phyloP scores from a whole-genome alignment of 352 stramenopile genomes.

The Globisporangium heterothallicum region DNA sequence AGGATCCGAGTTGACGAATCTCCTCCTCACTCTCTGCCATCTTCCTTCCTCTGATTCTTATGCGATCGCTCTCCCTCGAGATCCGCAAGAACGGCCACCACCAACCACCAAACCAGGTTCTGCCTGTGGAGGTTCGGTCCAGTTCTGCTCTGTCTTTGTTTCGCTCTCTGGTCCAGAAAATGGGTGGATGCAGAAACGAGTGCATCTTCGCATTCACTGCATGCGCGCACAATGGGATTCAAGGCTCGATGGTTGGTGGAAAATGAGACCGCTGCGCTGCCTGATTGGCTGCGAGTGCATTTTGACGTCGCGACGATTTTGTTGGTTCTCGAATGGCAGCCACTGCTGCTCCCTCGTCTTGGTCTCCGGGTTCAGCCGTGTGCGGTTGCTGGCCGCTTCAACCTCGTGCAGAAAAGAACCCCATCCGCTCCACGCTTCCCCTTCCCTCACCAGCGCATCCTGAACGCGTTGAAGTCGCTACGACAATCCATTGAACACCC shows the following conservation, averaged over 20 bases:
- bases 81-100: neutral
- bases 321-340: conserved; percentile 9
- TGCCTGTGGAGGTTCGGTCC: conserved; percentile 1
- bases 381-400: conserved; percentile 40
- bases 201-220: conserved; percentile 10
- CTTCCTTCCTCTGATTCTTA: no score
- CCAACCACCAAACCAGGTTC: neutral
- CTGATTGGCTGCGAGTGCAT: neutral
- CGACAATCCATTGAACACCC: neutral
- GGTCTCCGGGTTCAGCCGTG: neutral
- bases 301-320: conserved; percentile 1
- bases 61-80: no score
- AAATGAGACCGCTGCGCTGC: neutral
- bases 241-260: neutral
- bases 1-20: no score
- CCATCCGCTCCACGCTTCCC: neutral
- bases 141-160: conserved; percentile 19
- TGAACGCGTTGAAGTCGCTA: conserved; percentile 7
- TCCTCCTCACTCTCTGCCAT: no score
- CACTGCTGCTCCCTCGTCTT: no score
- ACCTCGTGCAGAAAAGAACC: conserved; percentile 22
- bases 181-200: conserved; percentile 2
- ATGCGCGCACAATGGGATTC: conserved; percentile 4
- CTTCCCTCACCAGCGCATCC: neutral
- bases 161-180: conserved; percentile 7